These are phyloP conservation scores for Backusella parvicylindrica DNA, from an alignment of 192 early-diverging fungal genomes.

Conservation along the genomic window DNA sequence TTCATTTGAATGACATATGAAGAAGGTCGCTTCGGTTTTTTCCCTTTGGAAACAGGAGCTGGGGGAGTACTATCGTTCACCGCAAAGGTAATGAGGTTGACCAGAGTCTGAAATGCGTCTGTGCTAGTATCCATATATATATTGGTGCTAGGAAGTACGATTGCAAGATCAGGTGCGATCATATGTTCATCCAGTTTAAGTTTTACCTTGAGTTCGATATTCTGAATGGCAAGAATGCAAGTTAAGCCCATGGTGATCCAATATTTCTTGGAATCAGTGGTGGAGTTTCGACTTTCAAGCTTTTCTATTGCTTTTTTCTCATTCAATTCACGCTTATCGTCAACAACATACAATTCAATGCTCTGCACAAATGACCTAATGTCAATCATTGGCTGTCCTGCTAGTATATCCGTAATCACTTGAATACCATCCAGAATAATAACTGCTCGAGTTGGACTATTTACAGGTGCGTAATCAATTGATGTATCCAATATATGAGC, in stretches of 20 bases:
- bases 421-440: conserved; percentile 57
- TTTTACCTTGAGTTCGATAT: conserved; percentile 17
- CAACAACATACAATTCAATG: conserved; percentile 48
- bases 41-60: not conserved
- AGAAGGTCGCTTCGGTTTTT: not conserved
- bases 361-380: conserved; percentile 49
- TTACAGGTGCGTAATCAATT: conserved; percentile 56
- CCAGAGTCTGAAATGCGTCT: conserved; percentile 62
- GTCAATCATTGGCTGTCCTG: conserved; percentile 58
- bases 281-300: conserved; percentile 17
- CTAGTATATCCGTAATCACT: conserved; percentile 57
- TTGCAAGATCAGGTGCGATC: not conserved
- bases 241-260: conserved; percentile 18
- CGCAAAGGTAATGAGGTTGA: conserved; percentile 47
- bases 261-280: conserved; percentile 18
- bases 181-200: conserved; percentile 13
- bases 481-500: conserved; percentile 56
- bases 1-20: not conserved
- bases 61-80: conserved; percentile 18
- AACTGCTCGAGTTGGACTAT: conserved; percentile 47
- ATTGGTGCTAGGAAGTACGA: conserved; percentile 23
- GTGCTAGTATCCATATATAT: conserved; percentile 56
- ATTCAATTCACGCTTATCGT: conserved; percentile 33
- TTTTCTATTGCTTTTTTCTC: conserved; percentile 20
- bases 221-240: not conserved